A percentile compares a stretch with the other conserved stretches of the same genome.
Conservation (phyloP, 352 stramenopile species). For the Phytophthora megakarya region DNA sequence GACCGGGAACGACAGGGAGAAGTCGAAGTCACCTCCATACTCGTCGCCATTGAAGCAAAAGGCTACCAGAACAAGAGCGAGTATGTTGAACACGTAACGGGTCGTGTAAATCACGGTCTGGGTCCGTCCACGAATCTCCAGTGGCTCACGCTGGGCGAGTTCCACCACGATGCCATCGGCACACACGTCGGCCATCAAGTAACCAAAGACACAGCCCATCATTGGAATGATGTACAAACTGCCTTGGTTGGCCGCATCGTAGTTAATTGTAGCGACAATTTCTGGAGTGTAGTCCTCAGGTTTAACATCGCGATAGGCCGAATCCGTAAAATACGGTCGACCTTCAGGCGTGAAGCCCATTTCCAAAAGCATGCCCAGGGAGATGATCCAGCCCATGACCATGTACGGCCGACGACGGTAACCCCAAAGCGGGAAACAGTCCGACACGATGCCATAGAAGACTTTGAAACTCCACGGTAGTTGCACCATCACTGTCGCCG, state of each 20-base stretch:
- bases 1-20: conserved; percentile 48
- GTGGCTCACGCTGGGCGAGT: conserved; percentile 51
- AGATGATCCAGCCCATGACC: conserved; percentile 52
- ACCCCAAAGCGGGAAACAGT: conserved; percentile 61
- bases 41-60: conserved; percentile 57
- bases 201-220: conserved; percentile 51
- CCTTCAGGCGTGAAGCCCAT: conserved; percentile 44
- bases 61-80: conserved; percentile 46
- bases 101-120: conserved; percentile 62
- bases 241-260: conserved; percentile 37
- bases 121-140: conserved; percentile 46
- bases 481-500: conserved; percentile 47
- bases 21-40: conserved; percentile 55
- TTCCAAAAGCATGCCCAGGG: conserved; percentile 42
- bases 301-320: conserved; percentile 40
- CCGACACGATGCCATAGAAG: conserved; percentile 63
- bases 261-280: conserved; percentile 47
- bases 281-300: conserved; percentile 47
- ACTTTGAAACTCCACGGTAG: conserved; percentile 72
- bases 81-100: conserved; percentile 41
- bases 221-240: conserved; percentile 51
- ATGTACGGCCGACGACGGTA: conserved; percentile 64
- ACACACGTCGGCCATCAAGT: conserved; percentile 53
- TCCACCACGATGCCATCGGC: conserved; percentile 58
- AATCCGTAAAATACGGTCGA: conserved; percentile 47